phyloP scores from a whole-genome alignment of 768 basidiomycete genomes.

The Lactarius sanguifluus region DNA sequence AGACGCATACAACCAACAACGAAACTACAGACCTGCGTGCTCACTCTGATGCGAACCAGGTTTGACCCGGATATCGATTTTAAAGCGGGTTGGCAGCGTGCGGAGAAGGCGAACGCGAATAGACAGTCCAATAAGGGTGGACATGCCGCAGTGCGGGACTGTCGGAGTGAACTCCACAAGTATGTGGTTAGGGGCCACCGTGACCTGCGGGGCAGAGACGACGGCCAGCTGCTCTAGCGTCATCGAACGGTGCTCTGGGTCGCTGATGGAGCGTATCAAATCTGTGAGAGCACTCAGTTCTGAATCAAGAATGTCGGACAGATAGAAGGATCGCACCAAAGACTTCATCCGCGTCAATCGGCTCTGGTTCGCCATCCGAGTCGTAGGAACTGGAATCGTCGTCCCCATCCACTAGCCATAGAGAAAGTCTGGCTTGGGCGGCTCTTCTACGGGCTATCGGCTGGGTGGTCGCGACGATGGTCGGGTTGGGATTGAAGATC shows the following conservation, averaged over 20 bases:
- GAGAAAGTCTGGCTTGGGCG: slow-evolving; percentile 45
- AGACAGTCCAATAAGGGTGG: slow-evolving; percentile 95
- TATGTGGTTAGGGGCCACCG: slow-evolving; percentile 59
- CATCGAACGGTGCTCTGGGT: slow-evolving; percentile 91
- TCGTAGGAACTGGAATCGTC: slow-evolving; percentile 31
- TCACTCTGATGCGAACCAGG: slow-evolving; percentile 97
- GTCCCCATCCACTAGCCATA: slow-evolving; percentile 54
- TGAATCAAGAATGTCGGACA: background rate
- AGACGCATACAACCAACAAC: background rate
- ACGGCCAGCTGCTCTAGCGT: slow-evolving; percentile 94
- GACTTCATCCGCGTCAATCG: slow-evolving; percentile 89
- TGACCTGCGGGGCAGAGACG: slow-evolving; percentile 86
- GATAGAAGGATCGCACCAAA: slow-evolving; percentile 59
- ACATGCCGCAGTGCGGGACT: slow-evolving; percentile 97
- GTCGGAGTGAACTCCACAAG: slow-evolving; percentile 95
- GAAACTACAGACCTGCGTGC: slow-evolving; percentile 57
- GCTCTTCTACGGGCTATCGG: slow-evolving; percentile 43
- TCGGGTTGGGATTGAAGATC: slow-evolving; percentile 89
- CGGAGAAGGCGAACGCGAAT: slow-evolving; percentile 89
- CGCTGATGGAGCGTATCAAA: slow-evolving; percentile 86
- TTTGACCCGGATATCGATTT: slow-evolving; percentile 90
- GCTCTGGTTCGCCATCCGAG: slow-evolving; percentile 51
- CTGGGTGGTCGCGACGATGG: slow-evolving; percentile 61
- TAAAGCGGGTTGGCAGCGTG: slow-evolving; percentile 88
- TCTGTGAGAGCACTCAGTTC: slow-evolving; percentile 46